These are phyloP conservation scores for Hyparrhenia diplandra DNA, from an alignment of 176 grass and related monocot genomes.

Conservation along the genomic window DNA sequence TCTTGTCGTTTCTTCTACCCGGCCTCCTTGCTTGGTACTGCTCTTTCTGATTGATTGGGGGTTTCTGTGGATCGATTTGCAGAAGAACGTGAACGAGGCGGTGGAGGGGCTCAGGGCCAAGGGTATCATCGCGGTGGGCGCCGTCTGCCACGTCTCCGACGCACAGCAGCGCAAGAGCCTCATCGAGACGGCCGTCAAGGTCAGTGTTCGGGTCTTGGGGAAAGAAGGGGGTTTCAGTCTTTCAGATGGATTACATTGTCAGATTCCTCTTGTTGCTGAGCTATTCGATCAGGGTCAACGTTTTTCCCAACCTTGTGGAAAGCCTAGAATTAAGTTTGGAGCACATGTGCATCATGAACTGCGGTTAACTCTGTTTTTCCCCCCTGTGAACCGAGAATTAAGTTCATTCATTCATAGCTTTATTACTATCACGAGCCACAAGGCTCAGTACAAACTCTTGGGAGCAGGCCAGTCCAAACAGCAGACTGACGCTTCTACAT, in stretches of 20 bases:
- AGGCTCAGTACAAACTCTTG: background rate
- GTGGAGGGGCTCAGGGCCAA: conserved; percentile 56
- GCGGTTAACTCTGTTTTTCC: background rate
- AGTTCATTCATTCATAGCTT: too few relatives aligned
- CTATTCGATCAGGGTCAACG: background rate
- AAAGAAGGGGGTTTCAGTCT: background rate
- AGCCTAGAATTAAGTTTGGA: background rate
- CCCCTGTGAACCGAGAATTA: too few relatives aligned
- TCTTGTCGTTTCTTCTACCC: background rate
- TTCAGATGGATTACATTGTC: background rate
- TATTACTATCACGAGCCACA: background rate
- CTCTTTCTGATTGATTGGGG: background rate
- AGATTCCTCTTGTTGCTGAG: background rate
- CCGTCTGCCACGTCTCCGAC: conserved; percentile 85
- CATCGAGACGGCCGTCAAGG: conserved; percentile 69
- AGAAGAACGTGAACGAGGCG: conserved; percentile 94
- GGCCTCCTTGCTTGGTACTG: too few relatives aligned
- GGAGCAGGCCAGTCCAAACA: background rate
- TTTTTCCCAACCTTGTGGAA: background rate
- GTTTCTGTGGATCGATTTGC: background rate
- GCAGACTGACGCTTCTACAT: too few relatives aligned
- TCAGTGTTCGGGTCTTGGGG: conserved; percentile 4
- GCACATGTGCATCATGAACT: background rate
- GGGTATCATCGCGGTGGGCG: conserved; percentile 62
- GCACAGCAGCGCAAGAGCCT: conserved; percentile 72